Base-by-base conservation (phyloP, 106 monocot genomes). In the Triglochin maritima region DNA sequence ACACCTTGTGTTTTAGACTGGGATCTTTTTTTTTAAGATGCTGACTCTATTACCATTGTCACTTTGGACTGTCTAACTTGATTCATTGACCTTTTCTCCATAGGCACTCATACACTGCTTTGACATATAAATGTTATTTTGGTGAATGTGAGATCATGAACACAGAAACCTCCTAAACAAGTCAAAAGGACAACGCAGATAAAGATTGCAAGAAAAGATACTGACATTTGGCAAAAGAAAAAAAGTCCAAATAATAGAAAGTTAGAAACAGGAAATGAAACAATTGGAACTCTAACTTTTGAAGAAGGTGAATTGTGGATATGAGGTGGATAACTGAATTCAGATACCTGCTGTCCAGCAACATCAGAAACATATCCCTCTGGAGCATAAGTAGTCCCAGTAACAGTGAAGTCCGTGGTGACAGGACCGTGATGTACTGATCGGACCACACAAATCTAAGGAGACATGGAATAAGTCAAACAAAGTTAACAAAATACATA, bases 361-460 rank as follows among this genome's bases (percentile, higher is more conserved):
- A 56, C 57, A 79, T 92, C 98, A 74, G 79, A 92, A 68, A 98
- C 84, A 76, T 92, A 74, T 29, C 98, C 98, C 53, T 98, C 98
- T 70, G 98, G 98, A 43, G 98, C 84, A 83, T 86, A 98, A 62
- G 98, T 98, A 49, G 98, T 88, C 74, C 98, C 98, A 76, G 76
- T 86, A 54, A 98, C 77, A 68, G 82, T 78, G 50, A 79, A 98
- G 46, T 98, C 92, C 65, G 70, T 64, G 5, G 92, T 92, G 47
- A 98, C 75, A 49, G 98, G 84, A 72, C 86, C 81, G 59, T 78
- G 82, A 63, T 92, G 92, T 56, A 92, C 88, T 69, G 98, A 98
- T 70, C 62, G 82, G 50, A 98, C 82, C 15, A 98, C 91, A 76
- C 98, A 98, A 5, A 98, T 82, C 98, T 98, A 59, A 9, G 62